Conservation (phyloP, 805 yeast species). For the Wickerhamomyces queroliae region DNA sequence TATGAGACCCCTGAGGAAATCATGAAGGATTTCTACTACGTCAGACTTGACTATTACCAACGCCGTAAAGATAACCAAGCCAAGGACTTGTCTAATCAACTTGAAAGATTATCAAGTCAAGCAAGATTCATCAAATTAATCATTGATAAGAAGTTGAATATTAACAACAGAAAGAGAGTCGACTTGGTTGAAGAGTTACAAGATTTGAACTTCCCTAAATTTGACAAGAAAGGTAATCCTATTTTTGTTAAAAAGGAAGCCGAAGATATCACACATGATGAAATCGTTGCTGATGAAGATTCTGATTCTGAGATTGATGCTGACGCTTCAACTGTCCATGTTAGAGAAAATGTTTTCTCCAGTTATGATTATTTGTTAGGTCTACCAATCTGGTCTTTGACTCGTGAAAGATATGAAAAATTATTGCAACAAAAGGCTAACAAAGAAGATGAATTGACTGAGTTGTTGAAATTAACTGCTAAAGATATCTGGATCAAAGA, state of each 20-base stretch:
- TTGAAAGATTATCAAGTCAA: constrained; percentile 71
- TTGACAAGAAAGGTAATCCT: constrained; percentile 65
- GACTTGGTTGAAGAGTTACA: constrained; percentile 59
- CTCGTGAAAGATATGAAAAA: constrained; percentile 81
- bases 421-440: constrained; percentile 67
- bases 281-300: constrained; percentile 32
- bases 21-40: constrained; percentile 75
- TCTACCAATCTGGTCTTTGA: constrained; percentile 91
- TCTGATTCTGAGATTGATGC: constrained; percentile 35
- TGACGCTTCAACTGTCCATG: constrained; percentile 30
- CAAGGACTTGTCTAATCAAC: constrained; percentile 61
- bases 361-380: constrained; percentile 84
- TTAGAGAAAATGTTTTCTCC: constrained; percentile 47
- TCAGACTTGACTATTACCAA: constrained; percentile 86
- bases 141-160: constrained; percentile 62
- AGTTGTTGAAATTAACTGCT: constrained; percentile 61
- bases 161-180: constrained; percentile 70
- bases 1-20: constrained; percentile 75
- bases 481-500: constrained; percentile 88
- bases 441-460: constrained; percentile 65
- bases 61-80: constrained; percentile 81
- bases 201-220: constrained; percentile 64
- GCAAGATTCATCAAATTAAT: constrained; percentile 91
- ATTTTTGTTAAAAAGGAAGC: constrained; percentile 36
- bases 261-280: constrained; percentile 28